phyloP scores from a whole-genome alignment of 306 rosid genomes.

The Citrullus amarus region DNA sequence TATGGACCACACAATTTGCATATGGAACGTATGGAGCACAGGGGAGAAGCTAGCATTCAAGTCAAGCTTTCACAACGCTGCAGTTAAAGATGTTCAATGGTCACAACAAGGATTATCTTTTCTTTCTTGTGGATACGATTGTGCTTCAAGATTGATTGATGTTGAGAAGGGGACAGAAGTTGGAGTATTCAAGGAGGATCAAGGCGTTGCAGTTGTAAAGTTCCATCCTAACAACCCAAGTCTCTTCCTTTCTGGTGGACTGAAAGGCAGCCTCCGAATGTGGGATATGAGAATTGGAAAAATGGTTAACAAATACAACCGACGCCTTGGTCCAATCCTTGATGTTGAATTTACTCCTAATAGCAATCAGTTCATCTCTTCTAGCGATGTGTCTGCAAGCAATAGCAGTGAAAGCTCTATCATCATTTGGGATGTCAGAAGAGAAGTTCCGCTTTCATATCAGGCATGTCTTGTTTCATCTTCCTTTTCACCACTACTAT shows the following conservation, averaged over 20 bases:
- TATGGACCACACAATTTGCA: constrained; percentile 64
- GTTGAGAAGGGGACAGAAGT: constrained; percentile 70
- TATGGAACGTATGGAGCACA: constrained; percentile 85
- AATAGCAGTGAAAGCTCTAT: constrained; percentile 70
- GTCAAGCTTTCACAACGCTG: constrained; percentile 51
- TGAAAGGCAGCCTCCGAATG: constrained; percentile 55
- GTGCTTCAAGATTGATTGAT: constrained; percentile 64
- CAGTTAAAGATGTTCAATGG: constrained; percentile 81
- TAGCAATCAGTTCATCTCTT: constrained; percentile 70
- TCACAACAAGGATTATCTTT: constrained; percentile 45
- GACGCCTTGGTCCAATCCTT: constrained; percentile 65
- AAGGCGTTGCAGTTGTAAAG: constrained; percentile 57
- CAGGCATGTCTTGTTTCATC: constrained; percentile 40
- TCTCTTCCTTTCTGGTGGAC: constrained; percentile 71
- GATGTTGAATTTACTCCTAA: constrained; percentile 59
- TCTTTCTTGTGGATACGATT: constrained; percentile 86
- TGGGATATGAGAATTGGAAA: constrained; percentile 75
- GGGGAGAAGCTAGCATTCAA: constrained; percentile 54
- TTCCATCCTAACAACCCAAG: constrained; percentile 55
- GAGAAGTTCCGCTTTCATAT: constrained; percentile 75
- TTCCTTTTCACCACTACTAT: background rate
- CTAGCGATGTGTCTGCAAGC: constrained; percentile 64
- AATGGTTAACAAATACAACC: constrained; percentile 40
- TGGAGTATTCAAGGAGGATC: constrained; percentile 55
- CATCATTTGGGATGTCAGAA: constrained; percentile 74